These are phyloP conservation scores for Lagenidium giganteum DNA, from an alignment of 352 stramenopile species.

Conservation along the genomic window DNA sequence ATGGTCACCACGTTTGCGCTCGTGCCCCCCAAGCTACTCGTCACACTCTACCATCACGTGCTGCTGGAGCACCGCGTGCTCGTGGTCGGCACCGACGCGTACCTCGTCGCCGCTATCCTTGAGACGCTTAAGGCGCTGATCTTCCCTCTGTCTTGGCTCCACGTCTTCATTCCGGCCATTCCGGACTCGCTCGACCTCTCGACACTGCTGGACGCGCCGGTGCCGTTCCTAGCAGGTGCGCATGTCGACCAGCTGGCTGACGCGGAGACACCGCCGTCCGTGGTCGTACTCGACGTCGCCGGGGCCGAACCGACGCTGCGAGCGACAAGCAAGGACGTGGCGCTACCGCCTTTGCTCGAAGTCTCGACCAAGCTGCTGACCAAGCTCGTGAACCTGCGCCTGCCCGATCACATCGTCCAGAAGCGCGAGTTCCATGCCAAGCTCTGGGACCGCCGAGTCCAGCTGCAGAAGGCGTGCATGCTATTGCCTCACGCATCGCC, in stretches of 20 bases:
- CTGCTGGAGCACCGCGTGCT: conserved; percentile 29
- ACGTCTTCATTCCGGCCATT: conserved; percentile 29
- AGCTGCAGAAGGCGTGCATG: conserved; percentile 27
- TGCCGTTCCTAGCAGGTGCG: conserved; percentile 29
- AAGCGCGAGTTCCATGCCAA: conserved; percentile 20
- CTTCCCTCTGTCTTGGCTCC: conserved; percentile 27
- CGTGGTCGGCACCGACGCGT: conserved; percentile 18
- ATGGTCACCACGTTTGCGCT: conserved; percentile 31
- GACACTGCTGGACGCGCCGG: conserved; percentile 28
- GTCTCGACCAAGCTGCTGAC: conserved; percentile 11
- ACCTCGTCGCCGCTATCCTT: conserved; percentile 24
- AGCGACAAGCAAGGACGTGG: conserved; percentile 2
- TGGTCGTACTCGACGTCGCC: conserved; percentile 22
- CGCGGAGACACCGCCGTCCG: conserved; percentile 12
- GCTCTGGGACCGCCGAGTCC: conserved; percentile 24
- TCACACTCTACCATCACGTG: conserved; percentile 20
- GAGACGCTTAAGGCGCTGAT: conserved; percentile 22
- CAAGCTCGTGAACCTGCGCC: conserved; percentile 12
- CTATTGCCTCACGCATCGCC: background rate
- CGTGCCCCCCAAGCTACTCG: conserved; percentile 16
- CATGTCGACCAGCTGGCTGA: conserved; percentile 17
- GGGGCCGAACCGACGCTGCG: conserved; percentile 2
- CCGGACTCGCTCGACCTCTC: conserved; percentile 26
- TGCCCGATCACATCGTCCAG: conserved; percentile 19
- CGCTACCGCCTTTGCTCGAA: conserved; percentile 13